A percentile compares a stretch with the other conserved stretches of the same genome.
phyloP scores from a whole-genome alignment of 2,329 filamentous ascomycete genomes.

The Nothopassalora personata region DNA sequence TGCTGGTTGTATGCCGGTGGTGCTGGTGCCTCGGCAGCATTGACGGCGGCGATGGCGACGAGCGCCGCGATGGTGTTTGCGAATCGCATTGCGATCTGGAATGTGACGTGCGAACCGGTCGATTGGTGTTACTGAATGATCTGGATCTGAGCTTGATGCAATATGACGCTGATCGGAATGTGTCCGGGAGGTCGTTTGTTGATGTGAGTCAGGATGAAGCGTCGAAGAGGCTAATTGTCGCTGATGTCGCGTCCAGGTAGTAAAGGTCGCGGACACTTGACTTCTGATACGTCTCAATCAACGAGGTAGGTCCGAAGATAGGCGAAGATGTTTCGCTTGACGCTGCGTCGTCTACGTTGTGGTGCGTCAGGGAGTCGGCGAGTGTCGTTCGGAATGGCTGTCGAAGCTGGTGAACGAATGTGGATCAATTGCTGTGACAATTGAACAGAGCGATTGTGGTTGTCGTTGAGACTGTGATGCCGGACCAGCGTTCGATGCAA shows the following conservation, averaged over 20 bases:
- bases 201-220: neutral
- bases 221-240: neutral
- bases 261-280: slow-evolving; percentile 9
- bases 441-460: neutral
- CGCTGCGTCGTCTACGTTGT: slow-evolving; percentile 14
- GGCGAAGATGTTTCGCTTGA: slow-evolving; percentile 14
- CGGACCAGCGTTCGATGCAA: slow-evolving; percentile 1
- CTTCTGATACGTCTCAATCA: slow-evolving; percentile 2
- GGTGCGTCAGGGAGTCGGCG: neutral
- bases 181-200: slow-evolving; percentile 5
- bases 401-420: neutral
- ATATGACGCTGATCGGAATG: slow-evolving; percentile 14
- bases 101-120: slow-evolving; percentile 11
- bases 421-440: slow-evolving; percentile 3
- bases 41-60: slow-evolving; percentile 14
- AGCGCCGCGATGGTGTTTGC: slow-evolving; percentile 17
- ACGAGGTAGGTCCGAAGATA: neutral
- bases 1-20: slow-evolving; percentile 5
- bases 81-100: slow-evolving; percentile 24
- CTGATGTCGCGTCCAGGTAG: neutral
- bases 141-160: slow-evolving; percentile 8
- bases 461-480: neutral
- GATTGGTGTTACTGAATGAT: slow-evolving; percentile 2
- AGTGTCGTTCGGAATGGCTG: neutral
- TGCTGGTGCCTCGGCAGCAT: slow-evolving; percentile 12